Base-by-base conservation (phyloP, 2,329 filamentous ascomycete species). In the Claviceps spartinae region DNA sequence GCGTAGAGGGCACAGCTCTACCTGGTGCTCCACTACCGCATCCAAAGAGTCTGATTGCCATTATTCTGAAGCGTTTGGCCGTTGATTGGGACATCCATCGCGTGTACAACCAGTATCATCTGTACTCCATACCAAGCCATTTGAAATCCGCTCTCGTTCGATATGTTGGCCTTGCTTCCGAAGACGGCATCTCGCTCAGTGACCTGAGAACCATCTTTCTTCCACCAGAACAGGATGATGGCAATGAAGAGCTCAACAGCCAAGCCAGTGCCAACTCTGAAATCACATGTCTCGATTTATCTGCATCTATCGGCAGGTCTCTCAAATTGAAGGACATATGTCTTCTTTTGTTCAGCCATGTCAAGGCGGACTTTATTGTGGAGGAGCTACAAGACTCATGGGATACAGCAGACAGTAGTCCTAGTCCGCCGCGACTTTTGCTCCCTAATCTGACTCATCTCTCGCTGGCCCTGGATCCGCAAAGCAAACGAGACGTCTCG, bases 371-470 rank as follows among this genome's bases (percentile, higher is more conserved):
- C 4, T n/a, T 48, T 24, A 47, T 52, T 5, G 54, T 54, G 11
- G 57, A 62, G 13, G 61, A 66, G 50, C 63, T 69, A 6, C 68
- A 73, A 48, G 77, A 81, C 2, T 77, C 76, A 0, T 81, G 78
- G 78, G 78, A 81, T 45, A 62, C 65, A 1, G 65, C 65, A 26
- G 67, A 69, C 16, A 54, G 55, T 3, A 60, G 62, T 16, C 59
- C 62, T 1, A 60, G 59, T 41, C 62, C 65, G 26, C 65, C 68
- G 1, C 66, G 61, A 30, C 60, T 63, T 11, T 62, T 81, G 18
- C 63, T 83, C 42, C 78, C 79, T 9, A 76, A 76, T 54, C 67
- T 83, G 13, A 82, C 79, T 0, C 78, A 82, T 56, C 68, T 83
- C 8, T 82, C 79, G 1, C 72, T 83, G 2, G 77, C 79, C 4